Evolutionary conservation across 148 eudicot genomes (phyloP).

Genomic region (Diospyros lotus): DNA sequence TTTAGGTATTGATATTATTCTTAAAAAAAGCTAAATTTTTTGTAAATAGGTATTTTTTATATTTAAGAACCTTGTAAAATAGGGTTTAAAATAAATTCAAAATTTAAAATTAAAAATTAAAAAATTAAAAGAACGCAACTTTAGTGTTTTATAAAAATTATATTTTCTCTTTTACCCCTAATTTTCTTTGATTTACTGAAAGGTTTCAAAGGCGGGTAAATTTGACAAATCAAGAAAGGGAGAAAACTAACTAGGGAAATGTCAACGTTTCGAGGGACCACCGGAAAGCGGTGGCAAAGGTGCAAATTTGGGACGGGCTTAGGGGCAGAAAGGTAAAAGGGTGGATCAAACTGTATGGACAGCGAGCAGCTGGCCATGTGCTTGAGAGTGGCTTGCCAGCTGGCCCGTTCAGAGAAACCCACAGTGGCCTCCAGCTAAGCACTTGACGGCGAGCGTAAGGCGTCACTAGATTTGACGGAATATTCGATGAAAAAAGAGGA

Average conservation of each 20-base stretch:
- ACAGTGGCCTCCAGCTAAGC: conserved; percentile 44
- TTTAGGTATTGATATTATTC: too few relatives aligned
- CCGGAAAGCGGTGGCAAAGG: neutral
- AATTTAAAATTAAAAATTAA: too few relatives aligned
- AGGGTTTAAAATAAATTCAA: too few relatives aligned
- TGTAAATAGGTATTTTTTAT: too few relatives aligned
- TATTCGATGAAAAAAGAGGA: neutral
- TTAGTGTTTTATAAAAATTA: too few relatives aligned
- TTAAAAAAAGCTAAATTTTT: too few relatives aligned
- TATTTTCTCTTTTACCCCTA: too few relatives aligned
- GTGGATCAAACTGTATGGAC: neutral
- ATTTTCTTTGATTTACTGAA: neutral
- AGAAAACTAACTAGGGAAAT: neutral
- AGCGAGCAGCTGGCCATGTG: conserved; percentile 36
- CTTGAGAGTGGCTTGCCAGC: conserved; percentile 29
- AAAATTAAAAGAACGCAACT: too few relatives aligned
- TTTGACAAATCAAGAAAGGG: neutral
- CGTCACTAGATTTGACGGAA: neutral
- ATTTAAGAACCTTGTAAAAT: too few relatives aligned
- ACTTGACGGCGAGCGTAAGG: conserved; percentile 10
- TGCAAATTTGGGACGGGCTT: neutral
- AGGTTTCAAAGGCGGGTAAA: too few relatives aligned
- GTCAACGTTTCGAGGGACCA: neutral
- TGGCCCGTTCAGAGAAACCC: conserved; percentile 25
- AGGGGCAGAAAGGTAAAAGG: neutral